Evolutionary conservation across 805 yeast genomes (phyloP), one percentile per base, ranked within the genome.

Genomic region (Candida ficus): DNA sequence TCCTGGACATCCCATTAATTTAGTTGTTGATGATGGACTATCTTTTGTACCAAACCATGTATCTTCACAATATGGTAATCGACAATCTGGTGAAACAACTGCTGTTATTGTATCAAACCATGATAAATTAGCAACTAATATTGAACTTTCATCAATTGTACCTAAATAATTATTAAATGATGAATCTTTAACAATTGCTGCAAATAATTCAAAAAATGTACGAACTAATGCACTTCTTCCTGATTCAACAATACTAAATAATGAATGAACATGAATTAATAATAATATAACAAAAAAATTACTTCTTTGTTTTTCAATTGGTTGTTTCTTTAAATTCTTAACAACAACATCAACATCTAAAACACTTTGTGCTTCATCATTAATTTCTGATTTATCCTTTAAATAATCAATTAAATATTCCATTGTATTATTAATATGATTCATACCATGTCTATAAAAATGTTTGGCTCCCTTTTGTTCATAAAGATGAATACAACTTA

Each of bases 91-190:
- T 1, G 80, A 73, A 2, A 71, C 75, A 12, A 76, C 58, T 1
- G 81, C 77, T 22, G 75, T 61, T 5, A 76, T 71, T 1, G 81
- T 76, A 47, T 76, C 82, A 52, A 71, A 76, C 82, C 82, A 76
- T 1, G 79, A 69, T 13, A 76, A 52, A n/a, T 73, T 76, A 27
- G 70, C 68, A 7, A 74, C 69, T 22, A 73, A 60, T 1, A 75
- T 58, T 6, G 73, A 72, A 7, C 71, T 64, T 44, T 75, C 76
- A 48, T 72, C 74, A 17, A 73, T 74, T 32, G 63, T 66, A 17
- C 66, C 66, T 47, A 71, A 51, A 18, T 71, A 67, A 4, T 62
- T 48, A 27, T 61, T 55, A 57, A 71, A 73, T n/a, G 68, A 64
- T 17, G 57, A 52, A 43, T 75, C 76, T 36, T 64, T 62, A 17